Percentiles rank a stretch among this genome's conserved stretches.
These are phyloP conservation scores for Gyromitra esculenta DNA, from an alignment of 2,329 filamentous ascomycete genomes.

Conservation along the genomic window DNA sequence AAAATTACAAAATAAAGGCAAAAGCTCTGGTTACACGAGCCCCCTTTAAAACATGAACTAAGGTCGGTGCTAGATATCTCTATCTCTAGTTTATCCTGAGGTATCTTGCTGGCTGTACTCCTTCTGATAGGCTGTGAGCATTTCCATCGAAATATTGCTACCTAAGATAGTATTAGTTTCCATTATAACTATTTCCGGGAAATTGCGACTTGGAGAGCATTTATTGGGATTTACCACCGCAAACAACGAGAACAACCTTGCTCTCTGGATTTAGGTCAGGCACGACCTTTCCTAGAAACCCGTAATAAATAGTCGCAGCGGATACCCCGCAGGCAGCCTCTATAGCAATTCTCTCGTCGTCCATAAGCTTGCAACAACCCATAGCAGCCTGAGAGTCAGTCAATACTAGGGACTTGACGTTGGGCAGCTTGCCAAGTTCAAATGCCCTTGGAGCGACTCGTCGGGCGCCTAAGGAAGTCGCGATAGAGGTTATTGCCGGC, in stretches of 20 bases:
- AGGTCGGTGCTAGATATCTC: neutral
- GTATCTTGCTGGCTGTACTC: constrained; percentile 27
- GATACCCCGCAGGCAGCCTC: constrained; percentile 87
- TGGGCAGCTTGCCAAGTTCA: constrained; percentile 68
- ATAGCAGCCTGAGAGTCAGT: constrained; percentile 81
- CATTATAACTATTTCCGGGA: neutral
- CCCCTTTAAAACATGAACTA: neutral
- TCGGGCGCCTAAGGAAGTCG: constrained; percentile 77
- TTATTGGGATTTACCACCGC: constrained; percentile 66
- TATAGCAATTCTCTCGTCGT: constrained; percentile 82
- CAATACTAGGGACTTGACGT: constrained; percentile 71
- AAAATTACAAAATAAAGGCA: neutral
- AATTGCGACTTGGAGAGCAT: neutral
- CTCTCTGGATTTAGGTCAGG: constrained; percentile 71
- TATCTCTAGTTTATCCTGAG: neutral
- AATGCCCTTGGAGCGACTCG: constrained; percentile 75
- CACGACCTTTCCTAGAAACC: constrained; percentile 70
- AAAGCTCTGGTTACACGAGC: neutral
- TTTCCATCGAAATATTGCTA: constrained; percentile 71
- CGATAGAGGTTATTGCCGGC: constrained; percentile 76
- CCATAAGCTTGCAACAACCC: constrained; percentile 78
- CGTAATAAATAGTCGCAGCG: constrained; percentile 74
- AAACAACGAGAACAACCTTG: constrained; percentile 85
- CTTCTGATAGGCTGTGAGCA: constrained; percentile 69
- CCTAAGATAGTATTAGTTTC: constrained; percentile 61